Conservation (phyloP, 371 early-diverging fungal genomes). For the Choanephora cucurbitarum region DNA sequence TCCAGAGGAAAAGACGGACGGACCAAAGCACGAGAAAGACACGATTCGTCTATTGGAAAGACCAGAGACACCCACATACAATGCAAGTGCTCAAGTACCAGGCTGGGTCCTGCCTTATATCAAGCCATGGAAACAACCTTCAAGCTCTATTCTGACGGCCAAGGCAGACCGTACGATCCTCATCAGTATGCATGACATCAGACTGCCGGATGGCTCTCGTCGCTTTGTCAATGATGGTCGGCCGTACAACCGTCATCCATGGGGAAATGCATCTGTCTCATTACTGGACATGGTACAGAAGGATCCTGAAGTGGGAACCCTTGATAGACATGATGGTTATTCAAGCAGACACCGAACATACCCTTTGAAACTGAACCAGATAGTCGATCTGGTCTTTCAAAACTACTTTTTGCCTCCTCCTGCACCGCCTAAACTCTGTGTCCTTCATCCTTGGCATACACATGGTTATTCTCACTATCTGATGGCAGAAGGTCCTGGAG, state of each 20-base stretch:
- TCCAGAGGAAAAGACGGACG: too few relatives aligned
- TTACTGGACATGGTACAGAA: constrained; percentile 8
- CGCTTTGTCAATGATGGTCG: constrained; percentile 27
- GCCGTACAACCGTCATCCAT: constrained; percentile 6
- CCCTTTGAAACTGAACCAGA: constrained; percentile 24
- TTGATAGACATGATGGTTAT: constrained; percentile 22
- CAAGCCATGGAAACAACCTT: background rate
- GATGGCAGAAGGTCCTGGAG: constrained; percentile 36
- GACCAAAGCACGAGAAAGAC: background rate
- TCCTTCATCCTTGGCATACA: constrained; percentile 45
- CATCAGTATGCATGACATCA: constrained; percentile 9
- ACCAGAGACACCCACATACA: constrained; percentile 7
- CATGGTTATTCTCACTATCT: constrained; percentile 45
- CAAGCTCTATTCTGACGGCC: background rate
- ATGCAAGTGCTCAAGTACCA: background rate
- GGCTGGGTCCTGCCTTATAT: constrained; percentile 14
- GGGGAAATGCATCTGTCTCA: constrained; percentile 14
- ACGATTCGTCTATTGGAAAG: background rate
- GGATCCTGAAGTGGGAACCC: background rate
- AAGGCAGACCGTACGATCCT: constrained; percentile 25
- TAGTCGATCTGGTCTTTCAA: constrained; percentile 44
- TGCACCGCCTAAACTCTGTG: constrained; percentile 19
- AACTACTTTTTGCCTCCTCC: constrained; percentile 2
- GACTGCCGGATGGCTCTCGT: constrained; percentile 16
- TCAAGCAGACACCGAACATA: constrained; percentile 25